These are phyloP conservation scores for Panicum hallii DNA, from an alignment of 202 grass and related monocot genomes.

Conservation along the genomic window DNA sequence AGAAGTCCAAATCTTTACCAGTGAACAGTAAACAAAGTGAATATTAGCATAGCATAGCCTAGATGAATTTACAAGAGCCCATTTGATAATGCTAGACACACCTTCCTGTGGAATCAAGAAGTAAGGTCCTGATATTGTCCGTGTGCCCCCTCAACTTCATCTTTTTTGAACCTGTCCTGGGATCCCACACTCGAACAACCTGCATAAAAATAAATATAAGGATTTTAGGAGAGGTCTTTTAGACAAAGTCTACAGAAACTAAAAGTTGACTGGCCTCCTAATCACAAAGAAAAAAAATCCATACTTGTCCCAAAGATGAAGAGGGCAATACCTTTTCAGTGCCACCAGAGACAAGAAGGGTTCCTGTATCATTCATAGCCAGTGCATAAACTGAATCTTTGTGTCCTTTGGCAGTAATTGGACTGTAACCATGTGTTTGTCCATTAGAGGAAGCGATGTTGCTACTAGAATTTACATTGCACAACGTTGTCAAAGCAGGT, in stretches of 20 bases:
- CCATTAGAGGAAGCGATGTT: conserved; percentile 65
- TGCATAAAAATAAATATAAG: conserved; percentile 47
- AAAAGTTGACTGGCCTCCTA: background rate
- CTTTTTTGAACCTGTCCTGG: conserved; percentile 84
- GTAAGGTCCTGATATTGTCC: conserved; percentile 92
- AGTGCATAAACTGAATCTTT: conserved; percentile 99
- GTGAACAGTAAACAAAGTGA: background rate
- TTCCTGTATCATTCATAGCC: conserved; percentile 93
- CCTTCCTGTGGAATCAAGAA: conserved; percentile 94
- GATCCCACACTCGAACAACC: conserved; percentile 93
- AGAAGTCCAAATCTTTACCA: conserved; percentile 11
- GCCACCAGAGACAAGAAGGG: conserved; percentile 90
- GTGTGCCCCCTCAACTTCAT: conserved; percentile 97
- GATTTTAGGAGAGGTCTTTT: conserved; percentile 14
- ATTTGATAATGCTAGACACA: conserved; percentile 51
- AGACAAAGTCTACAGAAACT: conserved; percentile 14
- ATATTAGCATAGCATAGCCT: background rate
- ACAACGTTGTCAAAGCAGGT: conserved; percentile 65
- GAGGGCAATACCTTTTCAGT: conserved; percentile 80
- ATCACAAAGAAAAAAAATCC: conserved; percentile 39
- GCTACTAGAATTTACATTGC: conserved; percentile 61
- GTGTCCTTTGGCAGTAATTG: conserved; percentile 83
- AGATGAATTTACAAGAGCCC: conserved; percentile 32
- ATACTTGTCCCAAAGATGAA: conserved; percentile 30
- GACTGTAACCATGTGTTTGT: conserved; percentile 77